Base-by-base conservation (phyloP, 1,284 basidiomycete genomes). In the Tylopilus sp. region DNA sequence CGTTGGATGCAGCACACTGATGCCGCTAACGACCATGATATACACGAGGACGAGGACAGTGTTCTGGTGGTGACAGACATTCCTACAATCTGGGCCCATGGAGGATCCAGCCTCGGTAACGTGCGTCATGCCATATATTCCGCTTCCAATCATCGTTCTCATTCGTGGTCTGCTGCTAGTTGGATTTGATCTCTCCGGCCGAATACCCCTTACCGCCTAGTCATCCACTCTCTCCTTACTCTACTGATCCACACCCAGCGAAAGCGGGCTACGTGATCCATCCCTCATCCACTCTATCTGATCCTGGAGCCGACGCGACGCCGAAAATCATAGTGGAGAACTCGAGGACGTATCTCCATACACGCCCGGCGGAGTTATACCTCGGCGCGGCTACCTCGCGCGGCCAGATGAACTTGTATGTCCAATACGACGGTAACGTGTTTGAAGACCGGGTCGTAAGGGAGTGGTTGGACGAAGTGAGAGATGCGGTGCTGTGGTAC, bases 331-430 rank as follows among this genome's bases (percentile, higher is more conserved):
- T 36, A 10, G 30, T 64, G 9, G 54, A 53, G 21, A 31, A 40
- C 11, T 42, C 56, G 10, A 37, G 49, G 15, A 55, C 56, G 0
- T 59, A 53, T 49, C 61, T 80, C 11, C 72, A 68, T 30, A 21
- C 15, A 21, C 36, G 5, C 10, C 44, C 36, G 7, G 44, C 28
- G 6, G 28, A 38, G n/a, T 26, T 45, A 3, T 36, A 11, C 23
- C 43, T 44, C 35, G 26, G 25, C 6, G 35, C 34, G 6, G 43
- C 13, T 2, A 37, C 26, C 2, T 29, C 25, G 16, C 28, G 19
- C 3, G 43, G 43, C n/a, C 34, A 21, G 43, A 37, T 44, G 43
- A 9, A 21, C 19, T 23, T 38, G 36, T 31, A 31, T 18, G 44
- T 45, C 21, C n/a, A 23, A 9, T 31, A 31, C 11, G 21, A 38